Conservation (phyloP, 2,329 filamentous ascomycete species). For the Cadophora malorum region DNA sequence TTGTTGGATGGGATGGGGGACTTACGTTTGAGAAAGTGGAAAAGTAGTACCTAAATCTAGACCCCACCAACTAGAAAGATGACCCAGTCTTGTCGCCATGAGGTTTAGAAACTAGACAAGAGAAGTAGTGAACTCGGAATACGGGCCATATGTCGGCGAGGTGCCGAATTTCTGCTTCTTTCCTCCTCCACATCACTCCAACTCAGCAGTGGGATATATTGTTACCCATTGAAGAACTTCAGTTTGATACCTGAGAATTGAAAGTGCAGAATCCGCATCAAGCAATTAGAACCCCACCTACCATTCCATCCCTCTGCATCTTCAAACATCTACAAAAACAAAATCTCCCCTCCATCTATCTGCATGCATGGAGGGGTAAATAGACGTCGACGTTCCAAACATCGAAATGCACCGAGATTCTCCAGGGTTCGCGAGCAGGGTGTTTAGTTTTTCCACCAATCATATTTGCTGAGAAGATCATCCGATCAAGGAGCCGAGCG, state of each 20-base stretch:
- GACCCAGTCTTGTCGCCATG: neutral
- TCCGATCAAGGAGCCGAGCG: slow-evolving; percentile 16
- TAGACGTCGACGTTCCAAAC: neutral
- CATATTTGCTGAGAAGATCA: neutral
- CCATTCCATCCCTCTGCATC: neutral
- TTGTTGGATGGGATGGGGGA: neutral
- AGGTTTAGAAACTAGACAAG: neutral
- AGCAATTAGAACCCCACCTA: neutral
- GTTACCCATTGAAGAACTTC: neutral
- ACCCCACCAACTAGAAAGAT: slow-evolving; percentile 3
- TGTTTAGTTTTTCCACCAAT: slow-evolving; percentile 19
- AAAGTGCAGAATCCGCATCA: slow-evolving; percentile 15
- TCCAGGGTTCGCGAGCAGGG: neutral
- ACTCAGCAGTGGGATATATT: neutral
- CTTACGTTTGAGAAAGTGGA: neutral
- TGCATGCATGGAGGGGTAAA: neutral
- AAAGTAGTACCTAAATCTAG: neutral
- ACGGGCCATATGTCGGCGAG: slow-evolving; percentile 11
- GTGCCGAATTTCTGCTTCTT: neutral
- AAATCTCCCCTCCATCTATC: neutral
- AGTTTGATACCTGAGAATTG: neutral
- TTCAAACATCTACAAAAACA: neutral
- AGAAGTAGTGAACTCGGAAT: neutral
- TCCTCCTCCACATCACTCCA: neutral
- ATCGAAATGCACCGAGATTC: neutral